Evolutionary conservation across 371 early-diverging fungal species (phyloP), one percentile per base, ranked within the genome.

Genomic region (Rhizomucor miehei): DNA sequence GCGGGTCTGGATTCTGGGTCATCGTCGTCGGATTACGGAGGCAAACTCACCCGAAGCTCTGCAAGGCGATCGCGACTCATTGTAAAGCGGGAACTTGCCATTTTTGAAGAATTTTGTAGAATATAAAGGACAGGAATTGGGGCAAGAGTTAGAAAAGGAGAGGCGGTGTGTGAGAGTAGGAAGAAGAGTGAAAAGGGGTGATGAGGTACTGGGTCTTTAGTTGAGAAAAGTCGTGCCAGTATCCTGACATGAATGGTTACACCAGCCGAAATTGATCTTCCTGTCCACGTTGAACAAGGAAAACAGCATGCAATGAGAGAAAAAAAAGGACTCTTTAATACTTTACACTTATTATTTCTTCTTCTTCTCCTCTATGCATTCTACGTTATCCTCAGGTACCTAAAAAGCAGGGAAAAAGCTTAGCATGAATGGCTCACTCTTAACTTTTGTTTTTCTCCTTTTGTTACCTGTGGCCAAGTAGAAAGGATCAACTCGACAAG

Each of bases 371-470:
- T 86, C 87, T 23, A 82, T 71, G 35, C 71, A 57, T 29, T 86
- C 87, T 45, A 86, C 78, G 54, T 85, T 86, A 29, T 85, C 84
- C 56, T 84, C 84, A 44, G 85, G 83, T 17, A 85, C 79, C 85
- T 82, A 62, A 19, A 6, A 6, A 60, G 17, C 17, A 20, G 46
- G 35, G n/a, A n/a, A n/a, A n/a, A n/a, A n/a, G n/a, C n/a, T n/a
- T n/a, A n/a, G n/a, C n/a, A n/a, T n/a, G 48, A 14, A n/a, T 16
- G 8, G 10, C 39, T 39, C 14, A 12, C 10, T 37, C 9, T 24
- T 20, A 19, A 38, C 35, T 9, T 34, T 43, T 0, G 0, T 51
- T 40, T 20, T 14, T 24, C 38, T 13, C n/a, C 16, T 19, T 36
- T 19, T 29, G 29, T 68, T 73, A 83, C 85, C 39, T 73, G 59